Evolutionary conservation across 23 red algal species (phyloP), one percentile per base, ranked within the genome.

Genomic region (Gracilaria vermiculophylla): DNA sequence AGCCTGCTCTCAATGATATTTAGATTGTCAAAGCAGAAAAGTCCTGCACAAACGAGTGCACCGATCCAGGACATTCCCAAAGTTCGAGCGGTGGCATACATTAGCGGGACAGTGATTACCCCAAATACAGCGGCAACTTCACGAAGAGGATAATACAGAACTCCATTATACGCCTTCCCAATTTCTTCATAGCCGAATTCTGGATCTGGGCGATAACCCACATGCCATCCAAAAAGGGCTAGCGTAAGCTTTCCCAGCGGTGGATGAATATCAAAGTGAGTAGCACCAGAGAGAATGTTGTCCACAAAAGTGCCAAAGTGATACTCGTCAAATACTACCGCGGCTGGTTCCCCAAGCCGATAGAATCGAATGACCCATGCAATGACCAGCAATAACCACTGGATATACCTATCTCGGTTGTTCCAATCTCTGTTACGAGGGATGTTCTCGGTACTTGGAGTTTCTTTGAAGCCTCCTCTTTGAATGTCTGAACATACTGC

Each of bases 191-290:
- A 94, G 7, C 70, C 62, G 60, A 98, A 98, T n/a, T 62, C 47
- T 32, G 82, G 76, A 37, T 75, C 81, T 1, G 84, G 52, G 19
- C 83, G 69, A 73, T 92, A 98, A 32, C 93, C 93, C 14, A 82
- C 69, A 19, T 94, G 40, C 40, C 48, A 71, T 24, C 80, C 96
- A 58, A 85, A 88, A 25, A 87, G 41, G 24, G 81, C 81, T 28
- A 98, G 79, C n/a, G 87, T 81, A n/a, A 98, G 92, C 77, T 99
- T 99, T 42, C 92, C 97, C 7, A 99, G 89, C 20, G 97, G 97
- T 54, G 97, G 97, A 74, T 99, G 97, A 88, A 99, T 99, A 67
- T 99, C 97, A 62, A 99, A 99, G 79, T 94, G 89, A 40, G 91
- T 94, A 23, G 85, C 86, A 17, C 91, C 86, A 33, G 81, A 88